Evolutionary conservation across 306 rosid genomes (phyloP).

Genomic region (Prunus persica): Prunus_persica_NCBIv2 NC_034012.1:10647001-10647500

Average conservation of each 20-base stretch:
- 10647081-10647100: conserved; percentile 1
- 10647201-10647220: conserved; percentile 91
- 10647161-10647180: conserved; percentile 98
- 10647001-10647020: not conserved
- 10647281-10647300: conserved; percentile 36
- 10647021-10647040: not conserved
- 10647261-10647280: conserved; percentile 90
- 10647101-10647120: conserved; percentile 19
- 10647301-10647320: conserved; percentile 18
- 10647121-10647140: conserved; percentile 94
- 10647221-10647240: conserved; percentile 95
- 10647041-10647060: not conserved
- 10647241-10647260: conserved; percentile 99
- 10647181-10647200: conserved; percentile 90
- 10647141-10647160: conserved; percentile 94
- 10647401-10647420: not conserved
- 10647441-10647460: conserved; percentile 36
- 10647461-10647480: conserved; percentile 26
- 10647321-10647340: not conserved
- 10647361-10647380: not conserved
- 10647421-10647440: conserved; percentile 19
- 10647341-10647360: not conserved
- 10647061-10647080: not conserved
- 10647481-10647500: conserved; percentile 23
- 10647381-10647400: conserved; percentile 3